Base-by-base conservation (phyloP, 1,284 basidiomycete genomes). In the Polyporus tsugae region DNA sequence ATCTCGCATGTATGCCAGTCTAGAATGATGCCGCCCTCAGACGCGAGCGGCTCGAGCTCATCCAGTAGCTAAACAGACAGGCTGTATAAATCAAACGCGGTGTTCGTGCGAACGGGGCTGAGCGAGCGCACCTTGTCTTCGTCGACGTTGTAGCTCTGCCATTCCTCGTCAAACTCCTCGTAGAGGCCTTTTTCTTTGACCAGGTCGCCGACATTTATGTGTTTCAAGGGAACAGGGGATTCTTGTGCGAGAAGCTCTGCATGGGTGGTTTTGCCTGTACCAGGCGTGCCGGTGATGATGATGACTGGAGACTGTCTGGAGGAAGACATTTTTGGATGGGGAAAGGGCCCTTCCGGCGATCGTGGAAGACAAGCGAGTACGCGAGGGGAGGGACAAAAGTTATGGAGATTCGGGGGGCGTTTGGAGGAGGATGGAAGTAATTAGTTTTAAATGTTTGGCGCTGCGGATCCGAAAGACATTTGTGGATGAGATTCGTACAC, bases 1-100 rank as follows among this genome's bases (percentile, higher is more conserved):
- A 92, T 82, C 69, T 97, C 95, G 77, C 96, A 98, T 39, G 95
- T 96, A 80, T 99, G 98, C 94, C 98, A 99, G 80, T 99, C 98
- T 36, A 99, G 88, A 65, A 99, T 91, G 74, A 98, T 84, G 13
- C 96, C 96, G 63, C 94, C 92, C 49, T 81, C 80, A 0, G 84
- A 81, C 1, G 87, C 87, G 62, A 90, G 75, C 0, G 91, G 89
- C 80, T 98, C 96, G 42, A 98, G 84, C 78, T 95, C 92, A 78
- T 98, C 97, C 46, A 98, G 82, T 39, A 98, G 82, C 93, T 96
- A 75, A 55, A 52, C 4, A 52, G 60, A 60, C 35, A 44, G 66
- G 57, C 66, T 70, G 65, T 62, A 67, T 55, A 63, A 67, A 68
- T 69, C 67, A 68, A 57, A 62, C 66, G 46, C 66, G 63, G 68